Base-by-base conservation (phyloP, 208 protist species). In the Trypanosoma melophagium region DNA sequence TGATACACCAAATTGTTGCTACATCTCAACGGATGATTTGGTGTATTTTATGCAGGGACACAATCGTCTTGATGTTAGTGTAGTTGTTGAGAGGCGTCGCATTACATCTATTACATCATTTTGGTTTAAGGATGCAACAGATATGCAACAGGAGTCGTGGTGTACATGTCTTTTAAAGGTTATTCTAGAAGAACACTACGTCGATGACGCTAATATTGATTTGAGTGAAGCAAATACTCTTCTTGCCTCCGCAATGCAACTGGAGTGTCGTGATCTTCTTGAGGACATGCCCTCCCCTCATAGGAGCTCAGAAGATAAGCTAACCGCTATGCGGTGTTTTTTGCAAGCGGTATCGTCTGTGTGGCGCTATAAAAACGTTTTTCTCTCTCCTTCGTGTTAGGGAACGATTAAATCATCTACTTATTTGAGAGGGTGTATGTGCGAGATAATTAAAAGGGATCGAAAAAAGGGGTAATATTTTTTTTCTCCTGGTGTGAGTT, bases 331-430 rank as follows among this genome's bases (percentile, higher is more conserved):
- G 31, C 56, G 60, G 41, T 51, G 52, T 12, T 86, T 79, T 71
- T 54, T 89, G 10, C 31, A 42, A 8, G 57, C 73, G 0, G 17
- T 88, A 19, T 50, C 88, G 7, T 59, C 63, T 1, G 74, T 75
- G 1, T 93, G 87, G 87, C 67, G 77, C 0, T 40, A 60, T 19
- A 88, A 89, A 64, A 93, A 93, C 59, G 78, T 87, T 84, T 69
- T 75, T 24, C 19, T 56, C 3, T 52, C 60, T 21, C 7, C 52
- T 31, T 22, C 17, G 8, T 17, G 42, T 38, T 41, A 53, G 51
- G 12, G 35, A 4, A 7, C 13, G 16, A 57, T 50, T 55, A 13
- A 40, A 67, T 41, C 22, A 16, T 51, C 19, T 31, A 3, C 14
- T 50, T 10, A 53, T n/a, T 7, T 10, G 55, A 42, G 42, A 7